Percentiles rank a stretch among this genome's conserved stretches.
Conservation (phyloP, 106 monocot genomes). For the Allium sativum region DNA sequence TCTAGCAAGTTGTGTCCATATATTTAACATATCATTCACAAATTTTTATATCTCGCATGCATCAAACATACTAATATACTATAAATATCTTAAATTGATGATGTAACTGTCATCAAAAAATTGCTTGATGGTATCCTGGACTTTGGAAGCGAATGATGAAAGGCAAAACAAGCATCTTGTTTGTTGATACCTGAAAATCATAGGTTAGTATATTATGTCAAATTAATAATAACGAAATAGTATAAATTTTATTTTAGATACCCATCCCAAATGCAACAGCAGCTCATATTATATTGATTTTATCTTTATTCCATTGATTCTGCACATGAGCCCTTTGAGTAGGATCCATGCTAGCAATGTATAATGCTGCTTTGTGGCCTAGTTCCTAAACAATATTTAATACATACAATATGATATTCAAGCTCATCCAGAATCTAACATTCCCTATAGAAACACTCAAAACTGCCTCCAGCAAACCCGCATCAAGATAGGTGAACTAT, state of each 20-base stretch:
- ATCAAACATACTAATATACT: no score
- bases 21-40: no score
- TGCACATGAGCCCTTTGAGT: conserved; percentile 68
- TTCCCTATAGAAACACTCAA: no score
- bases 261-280: conserved; percentile 99
- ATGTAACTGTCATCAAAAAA: not conserved
- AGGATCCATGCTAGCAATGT: conserved; percentile 96
- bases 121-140: conserved; percentile 98
- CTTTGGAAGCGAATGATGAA: conserved; percentile 98
- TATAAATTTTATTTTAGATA: no score
- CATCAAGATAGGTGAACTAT: no score
- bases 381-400: conserved; percentile 42
- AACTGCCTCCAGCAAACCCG: no score
- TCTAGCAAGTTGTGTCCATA: no score
- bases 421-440: no score
- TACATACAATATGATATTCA: not conserved
- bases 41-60: no score
- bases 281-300: conserved; percentile 93
- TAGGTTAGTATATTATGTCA: conserved; percentile 11
- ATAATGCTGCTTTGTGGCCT: conserved; percentile 85
- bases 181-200: conserved; percentile 90
- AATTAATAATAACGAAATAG: no score
- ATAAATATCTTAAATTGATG: no score
- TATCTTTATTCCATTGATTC: conserved; percentile 94
- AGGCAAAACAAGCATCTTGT: conserved; percentile 96